Conservation (phyloP, 192 early-diverging fungal genomes). For the Mortierella antarctica region DNA sequence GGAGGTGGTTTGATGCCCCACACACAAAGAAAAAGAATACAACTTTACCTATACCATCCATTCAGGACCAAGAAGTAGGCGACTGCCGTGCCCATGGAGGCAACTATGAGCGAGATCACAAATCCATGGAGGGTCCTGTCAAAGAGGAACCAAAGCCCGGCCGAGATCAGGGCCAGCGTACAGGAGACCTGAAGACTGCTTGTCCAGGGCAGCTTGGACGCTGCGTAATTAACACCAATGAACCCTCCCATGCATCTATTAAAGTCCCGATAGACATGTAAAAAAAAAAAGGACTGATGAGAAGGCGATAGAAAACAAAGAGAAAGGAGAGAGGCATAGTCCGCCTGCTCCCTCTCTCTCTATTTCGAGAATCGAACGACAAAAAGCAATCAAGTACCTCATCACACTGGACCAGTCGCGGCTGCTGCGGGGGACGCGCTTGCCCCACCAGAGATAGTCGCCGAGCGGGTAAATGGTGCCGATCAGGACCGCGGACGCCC, state of each 20-base stretch:
- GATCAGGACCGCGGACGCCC: constrained; percentile 65
- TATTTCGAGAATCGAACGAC: not conserved
- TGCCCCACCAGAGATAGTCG: constrained; percentile 59
- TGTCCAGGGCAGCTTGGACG: constrained; percentile 71
- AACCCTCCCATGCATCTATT: constrained; percentile 60
- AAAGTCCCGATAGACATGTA: not conserved
- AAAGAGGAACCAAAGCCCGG: constrained; percentile 79
- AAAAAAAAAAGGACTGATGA: not conserved
- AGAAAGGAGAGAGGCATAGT: not conserved
- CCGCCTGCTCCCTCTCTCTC: not conserved
- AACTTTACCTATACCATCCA: constrained; percentile 70
- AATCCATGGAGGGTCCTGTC: constrained; percentile 78
- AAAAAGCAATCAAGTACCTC: constrained; percentile 51
- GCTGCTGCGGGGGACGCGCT: constrained; percentile 45
- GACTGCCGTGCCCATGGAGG: constrained; percentile 68
- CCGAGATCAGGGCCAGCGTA: constrained; percentile 65
- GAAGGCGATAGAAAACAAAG: not conserved
- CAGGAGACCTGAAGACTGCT: constrained; percentile 69
- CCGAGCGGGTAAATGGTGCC: constrained; percentile 70
- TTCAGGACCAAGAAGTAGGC: constrained; percentile 65
- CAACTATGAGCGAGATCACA: constrained; percentile 61
- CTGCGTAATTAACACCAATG: constrained; percentile 74
- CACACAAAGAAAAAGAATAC: not conserved
- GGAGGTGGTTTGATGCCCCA: not conserved
- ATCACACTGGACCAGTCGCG: constrained; percentile 67